These are phyloP conservation scores for Epichloe typhina DNA, from an alignment of 2,329 filamentous ascomycete genomes.

Conservation along the genomic window DNA sequence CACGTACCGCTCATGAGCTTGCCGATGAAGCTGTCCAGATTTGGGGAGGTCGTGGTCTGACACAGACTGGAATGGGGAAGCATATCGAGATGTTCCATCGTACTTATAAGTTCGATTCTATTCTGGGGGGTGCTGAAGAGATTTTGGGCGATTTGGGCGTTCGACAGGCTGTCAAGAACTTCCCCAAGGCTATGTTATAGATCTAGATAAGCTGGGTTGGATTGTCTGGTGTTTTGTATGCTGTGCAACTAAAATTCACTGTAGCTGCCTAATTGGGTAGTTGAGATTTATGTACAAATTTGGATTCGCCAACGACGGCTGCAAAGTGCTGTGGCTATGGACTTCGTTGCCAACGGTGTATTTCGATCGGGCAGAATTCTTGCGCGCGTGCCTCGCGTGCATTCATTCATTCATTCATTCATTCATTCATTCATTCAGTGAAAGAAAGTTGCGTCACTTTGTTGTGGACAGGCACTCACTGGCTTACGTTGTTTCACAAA, in stretches of 20 bases:
- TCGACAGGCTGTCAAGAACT: constrained; percentile 68
- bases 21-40: constrained; percentile 77
- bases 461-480: too few species aligned
- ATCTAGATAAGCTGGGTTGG: background rate
- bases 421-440: too few species aligned
- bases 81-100: constrained; percentile 76
- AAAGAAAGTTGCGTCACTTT: too few species aligned
- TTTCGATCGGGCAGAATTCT: too few species aligned
- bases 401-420: too few species aligned
- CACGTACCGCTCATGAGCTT: constrained; percentile 66
- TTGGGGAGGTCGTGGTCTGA: constrained; percentile 70
- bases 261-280: background rate
- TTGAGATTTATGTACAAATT: background rate
- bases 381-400: too few species aligned
- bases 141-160: constrained; percentile 71
- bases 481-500: too few species aligned
- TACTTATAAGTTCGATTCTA: constrained; percentile 71
- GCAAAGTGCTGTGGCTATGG: background rate
- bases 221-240: background rate
- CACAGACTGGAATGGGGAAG: constrained; percentile 70
- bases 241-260: background rate
- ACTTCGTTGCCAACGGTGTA: background rate
- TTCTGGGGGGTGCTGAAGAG: constrained; percentile 76
- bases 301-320: background rate
- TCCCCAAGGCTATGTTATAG: constrained; percentile 75